Base-by-base conservation (phyloP, 106 monocot genomes). In the Phalaenopsis equestris region DNA sequence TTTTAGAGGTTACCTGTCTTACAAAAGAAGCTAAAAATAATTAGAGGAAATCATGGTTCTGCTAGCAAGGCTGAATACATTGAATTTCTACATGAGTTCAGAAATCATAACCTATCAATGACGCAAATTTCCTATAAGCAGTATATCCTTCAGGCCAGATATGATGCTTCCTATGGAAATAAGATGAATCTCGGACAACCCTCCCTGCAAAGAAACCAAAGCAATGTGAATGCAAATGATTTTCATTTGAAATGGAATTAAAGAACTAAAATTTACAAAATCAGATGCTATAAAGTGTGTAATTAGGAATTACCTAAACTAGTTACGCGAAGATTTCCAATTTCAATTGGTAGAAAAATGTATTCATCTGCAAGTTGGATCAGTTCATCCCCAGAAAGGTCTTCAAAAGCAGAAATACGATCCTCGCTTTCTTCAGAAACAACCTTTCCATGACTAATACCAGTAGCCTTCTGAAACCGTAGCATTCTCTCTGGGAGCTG, bases 131-230 rank as follows among this genome's bases (percentile, higher is more conserved):
- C 70, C 97, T 87, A 16, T 80, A 87, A 67, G 94, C 97, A 75
- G 91, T 94, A 90, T 98, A 98, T 45, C 97, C 97, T 91, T 86
- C 90, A 72, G 97, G 94, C 90, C 92, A 98, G 48, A 98, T 90
- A 78, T 85, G 83, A 73, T 88, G 79, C 83, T 92, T 94, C 65
- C 79, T 88, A 80, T 88, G 97, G 79, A 98, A 98, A 87, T 92
- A 72, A 67, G 87, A 83, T 21, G 94, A 98, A 79, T 98, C 86
- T 82, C 64, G 87, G 3, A 94, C 88, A 82, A 98, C 86, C 56
- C 82, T 89, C 80, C 97, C 97, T 98, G 86, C 38, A 86, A 68
- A 56, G 43, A 38, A 55, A 72, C 8, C 37, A 81, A 52, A 74
- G 10, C 39, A 67, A 79, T 41, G 3, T 76, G 49, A 76, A 76